A percentile compares a stretch with the other conserved stretches of the same genome.
Evolutionary conservation across 2,329 filamentous ascomycete genomes (phyloP).

Genomic region (Didymella arachidicola): DNA sequence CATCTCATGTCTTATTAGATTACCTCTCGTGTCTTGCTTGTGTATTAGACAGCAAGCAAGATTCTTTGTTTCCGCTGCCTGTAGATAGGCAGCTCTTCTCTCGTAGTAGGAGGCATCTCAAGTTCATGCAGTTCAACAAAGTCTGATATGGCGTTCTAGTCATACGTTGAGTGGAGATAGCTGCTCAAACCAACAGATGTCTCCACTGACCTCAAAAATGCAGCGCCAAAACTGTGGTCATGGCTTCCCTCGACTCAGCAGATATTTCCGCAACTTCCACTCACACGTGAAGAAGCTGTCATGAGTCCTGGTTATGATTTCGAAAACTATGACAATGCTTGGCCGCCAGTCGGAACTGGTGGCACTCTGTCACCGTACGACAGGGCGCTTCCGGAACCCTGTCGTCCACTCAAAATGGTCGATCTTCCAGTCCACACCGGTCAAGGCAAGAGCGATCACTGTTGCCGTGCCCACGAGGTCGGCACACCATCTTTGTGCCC

Average conservation of each 20-base stretch:
- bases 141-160: not conserved
- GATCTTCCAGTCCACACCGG: not conserved
- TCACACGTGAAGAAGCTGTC: not conserved
- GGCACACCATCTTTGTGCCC: not conserved
- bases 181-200: not conserved
- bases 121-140: too few relatives aligned
- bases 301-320: not conserved
- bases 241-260: not conserved
- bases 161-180: not conserved
- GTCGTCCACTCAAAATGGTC: not conserved
- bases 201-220: not conserved
- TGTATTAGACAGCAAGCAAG: too few relatives aligned
- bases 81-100: too few relatives aligned
- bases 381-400: not conserved
- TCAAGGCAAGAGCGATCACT: conserved; percentile 7
- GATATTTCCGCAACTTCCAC: not conserved
- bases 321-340: not conserved
- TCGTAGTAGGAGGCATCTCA: too few relatives aligned
- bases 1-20: too few relatives aligned
- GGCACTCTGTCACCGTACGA: not conserved
- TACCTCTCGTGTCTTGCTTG: too few relatives aligned
- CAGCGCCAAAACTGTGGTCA: conserved; percentile 4
- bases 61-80: too few relatives aligned
- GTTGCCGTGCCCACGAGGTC: conserved; percentile 4
- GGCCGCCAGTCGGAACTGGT: conserved; percentile 1